Percentiles rank a stretch among this genome's conserved stretches.
Evolutionary conservation across 176 grass and related monocot species (phyloP).

Genomic region (Thinopyrum elongatum): DNA sequence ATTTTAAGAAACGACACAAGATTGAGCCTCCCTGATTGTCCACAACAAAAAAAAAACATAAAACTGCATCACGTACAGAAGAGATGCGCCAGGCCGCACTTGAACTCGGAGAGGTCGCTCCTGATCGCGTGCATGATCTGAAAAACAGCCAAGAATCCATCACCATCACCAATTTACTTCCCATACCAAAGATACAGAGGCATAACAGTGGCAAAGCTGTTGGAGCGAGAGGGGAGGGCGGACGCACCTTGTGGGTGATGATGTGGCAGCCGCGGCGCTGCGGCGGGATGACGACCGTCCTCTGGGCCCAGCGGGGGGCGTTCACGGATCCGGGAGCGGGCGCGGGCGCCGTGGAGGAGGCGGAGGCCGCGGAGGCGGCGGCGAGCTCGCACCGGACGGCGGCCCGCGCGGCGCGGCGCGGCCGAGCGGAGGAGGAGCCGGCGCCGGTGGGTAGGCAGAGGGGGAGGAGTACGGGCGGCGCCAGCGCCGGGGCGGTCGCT

Average conservation of each 20-base stretch:
- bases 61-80: slow-evolving; percentile 58
- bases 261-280: slow-evolving; percentile 92
- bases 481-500: slow-evolving; percentile 1
- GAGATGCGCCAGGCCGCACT: slow-evolving; percentile 82
- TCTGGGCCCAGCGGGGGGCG: slow-evolving; percentile 82
- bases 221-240: too few species aligned
- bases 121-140: slow-evolving; percentile 78
- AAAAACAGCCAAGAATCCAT: background rate
- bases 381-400: slow-evolving; percentile 47
- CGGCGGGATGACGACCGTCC: slow-evolving; percentile 75
- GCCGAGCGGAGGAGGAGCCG: background rate
- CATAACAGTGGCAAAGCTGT: background rate
- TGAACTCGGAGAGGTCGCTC: slow-evolving; percentile 72
- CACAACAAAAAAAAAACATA: background rate
- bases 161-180: background rate
- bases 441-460: background rate
- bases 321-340: slow-evolving; percentile 42
- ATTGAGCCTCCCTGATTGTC: background rate
- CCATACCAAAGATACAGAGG: background rate
- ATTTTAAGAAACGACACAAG: background rate
- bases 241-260: slow-evolving; percentile 62
- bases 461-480: background rate
- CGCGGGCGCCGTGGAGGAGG: slow-evolving; percentile 4
- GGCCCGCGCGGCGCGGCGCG: slow-evolving; percentile 11
- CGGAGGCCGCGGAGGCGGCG: background rate